Conservation (phyloP, 2,329 filamentous ascomycete genomes). For the Penicillium sp. region DNA sequence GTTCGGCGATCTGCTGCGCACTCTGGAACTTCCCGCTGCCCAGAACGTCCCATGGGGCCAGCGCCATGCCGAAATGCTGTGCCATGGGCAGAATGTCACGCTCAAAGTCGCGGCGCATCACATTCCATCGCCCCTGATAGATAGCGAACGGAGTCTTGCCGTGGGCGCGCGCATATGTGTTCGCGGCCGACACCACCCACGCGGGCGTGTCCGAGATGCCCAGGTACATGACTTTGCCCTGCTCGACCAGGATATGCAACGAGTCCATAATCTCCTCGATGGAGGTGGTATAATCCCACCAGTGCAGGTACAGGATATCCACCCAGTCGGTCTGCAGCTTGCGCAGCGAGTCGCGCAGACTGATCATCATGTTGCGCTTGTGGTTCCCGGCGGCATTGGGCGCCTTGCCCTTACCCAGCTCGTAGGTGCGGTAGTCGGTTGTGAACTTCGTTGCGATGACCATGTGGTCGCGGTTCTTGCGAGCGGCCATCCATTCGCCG, state of each 20-base stretch:
- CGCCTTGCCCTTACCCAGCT: conserved; percentile 40
- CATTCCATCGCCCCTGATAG: conserved; percentile 41
- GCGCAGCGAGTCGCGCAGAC: conserved; percentile 44
- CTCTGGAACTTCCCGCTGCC: conserved; percentile 52
- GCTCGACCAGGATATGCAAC: conserved; percentile 37
- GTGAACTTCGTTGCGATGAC: conserved; percentile 68
- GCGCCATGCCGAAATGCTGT: conserved; percentile 40
- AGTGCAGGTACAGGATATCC: conserved; percentile 53
- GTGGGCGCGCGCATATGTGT: conserved; percentile 37
- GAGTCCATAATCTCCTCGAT: conserved; percentile 25
- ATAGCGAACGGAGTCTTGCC: conserved; percentile 39
- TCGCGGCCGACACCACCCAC: conserved; percentile 41
- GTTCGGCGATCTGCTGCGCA: conserved; percentile 47
- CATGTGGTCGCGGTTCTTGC: conserved; percentile 48
- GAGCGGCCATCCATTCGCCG: conserved; percentile 64
- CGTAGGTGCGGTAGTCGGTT: conserved; percentile 51
- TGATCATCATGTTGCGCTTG: conserved; percentile 43
- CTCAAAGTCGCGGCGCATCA: conserved; percentile 38
- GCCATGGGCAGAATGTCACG: conserved; percentile 43
- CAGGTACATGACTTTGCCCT: conserved; percentile 44
- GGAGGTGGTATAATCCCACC: conserved; percentile 47
- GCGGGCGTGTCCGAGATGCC: conserved; percentile 43
- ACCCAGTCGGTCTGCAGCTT: conserved; percentile 55
- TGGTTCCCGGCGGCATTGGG: conserved; percentile 49
- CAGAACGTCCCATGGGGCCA: conserved; percentile 59